A percentile compares a stretch with the other conserved stretches of the same genome.
Conservation (phyloP, 73 alveolate species). For the Paramecium sonneborni region DNA sequence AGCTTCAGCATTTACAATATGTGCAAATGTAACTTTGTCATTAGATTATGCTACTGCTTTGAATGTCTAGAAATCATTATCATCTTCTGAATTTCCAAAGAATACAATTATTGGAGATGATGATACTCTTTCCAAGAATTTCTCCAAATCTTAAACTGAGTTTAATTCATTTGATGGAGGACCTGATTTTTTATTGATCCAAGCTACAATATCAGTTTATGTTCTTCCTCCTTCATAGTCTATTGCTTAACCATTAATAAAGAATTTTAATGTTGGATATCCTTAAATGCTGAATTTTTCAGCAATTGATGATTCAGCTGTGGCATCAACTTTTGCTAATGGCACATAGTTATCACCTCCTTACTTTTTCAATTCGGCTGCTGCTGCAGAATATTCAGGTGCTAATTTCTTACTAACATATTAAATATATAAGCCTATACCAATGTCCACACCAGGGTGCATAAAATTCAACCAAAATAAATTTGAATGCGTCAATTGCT, state of each 20-base stretch:
- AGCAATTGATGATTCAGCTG: slow-evolving; percentile 85
- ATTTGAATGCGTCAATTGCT: slow-evolving; percentile 71
- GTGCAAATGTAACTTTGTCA: slow-evolving; percentile 84
- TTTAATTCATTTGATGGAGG: slow-evolving; percentile 82
- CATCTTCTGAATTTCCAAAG: slow-evolving; percentile 68
- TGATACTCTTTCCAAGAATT: slow-evolving; percentile 59
- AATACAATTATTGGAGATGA: slow-evolving; percentile 16
- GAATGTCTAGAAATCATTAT: slow-evolving; percentile 74
- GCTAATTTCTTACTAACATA: slow-evolving; percentile 81
- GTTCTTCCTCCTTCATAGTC: slow-evolving; percentile 97
- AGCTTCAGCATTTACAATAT: slow-evolving; percentile 70
- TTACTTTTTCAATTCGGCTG: slow-evolving; percentile 69
- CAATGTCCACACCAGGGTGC: slow-evolving; percentile 96
- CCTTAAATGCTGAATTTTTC: slow-evolving; percentile 88
- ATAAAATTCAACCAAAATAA: slow-evolving; percentile 78
- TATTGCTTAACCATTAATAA: slow-evolving; percentile 69
- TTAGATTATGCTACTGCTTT: slow-evolving; percentile 76
- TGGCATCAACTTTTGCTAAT: slow-evolving; percentile 95
- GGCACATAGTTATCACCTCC: slow-evolving; percentile 75
- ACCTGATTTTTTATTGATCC: slow-evolving; percentile 93
- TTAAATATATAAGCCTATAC: neutral
- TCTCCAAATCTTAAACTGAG: slow-evolving; percentile 71
- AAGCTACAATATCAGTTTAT: slow-evolving; percentile 85
- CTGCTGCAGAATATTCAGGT: slow-evolving; percentile 96
- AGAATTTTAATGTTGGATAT: slow-evolving; percentile 94